These are phyloP conservation scores for Leccinum sublutescens DNA, from an alignment of 768 basidiomycete genomes.

Conservation along the genomic window DNA sequence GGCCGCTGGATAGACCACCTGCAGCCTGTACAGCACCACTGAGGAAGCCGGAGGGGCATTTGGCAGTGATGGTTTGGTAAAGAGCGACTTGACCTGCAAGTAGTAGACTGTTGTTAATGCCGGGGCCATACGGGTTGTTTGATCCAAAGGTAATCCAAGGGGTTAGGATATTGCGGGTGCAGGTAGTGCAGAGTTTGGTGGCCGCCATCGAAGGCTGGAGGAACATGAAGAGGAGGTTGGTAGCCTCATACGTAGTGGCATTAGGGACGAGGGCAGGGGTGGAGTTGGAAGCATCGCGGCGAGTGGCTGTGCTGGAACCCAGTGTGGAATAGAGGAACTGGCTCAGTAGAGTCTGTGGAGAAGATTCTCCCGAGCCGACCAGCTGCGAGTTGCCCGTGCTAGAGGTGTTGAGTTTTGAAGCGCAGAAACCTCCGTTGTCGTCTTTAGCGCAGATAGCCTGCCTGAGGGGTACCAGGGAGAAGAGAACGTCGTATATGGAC, in stretches of 20 bases:
- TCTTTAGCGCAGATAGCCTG: slow-evolving; percentile 76
- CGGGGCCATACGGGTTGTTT: slow-evolving; percentile 69
- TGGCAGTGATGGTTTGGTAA: slow-evolving; percentile 57
- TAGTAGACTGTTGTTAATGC: slow-evolving; percentile 62
- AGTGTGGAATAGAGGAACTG: slow-evolving; percentile 27
- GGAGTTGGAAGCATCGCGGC: slow-evolving; percentile 28
- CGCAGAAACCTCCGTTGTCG: slow-evolving; percentile 69
- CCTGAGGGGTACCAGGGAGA: slow-evolving; percentile 62
- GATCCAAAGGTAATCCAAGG: slow-evolving; percentile 79
- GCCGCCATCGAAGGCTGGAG: slow-evolving; percentile 49
- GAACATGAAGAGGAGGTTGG: slow-evolving; percentile 83
- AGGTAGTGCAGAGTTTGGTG: slow-evolving; percentile 71
- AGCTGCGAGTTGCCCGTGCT: slow-evolving; percentile 14
- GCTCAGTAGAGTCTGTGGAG: slow-evolving; percentile 13
- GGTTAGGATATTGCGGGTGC: slow-evolving; percentile 75
- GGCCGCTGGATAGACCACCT: slow-evolving; percentile 48
- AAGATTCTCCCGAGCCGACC: slow-evolving; percentile 10
- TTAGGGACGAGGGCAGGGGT: slow-evolving; percentile 46
- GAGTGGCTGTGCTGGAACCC: slow-evolving; percentile 18
- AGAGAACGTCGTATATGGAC: slow-evolving; percentile 77
- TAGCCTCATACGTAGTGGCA: slow-evolving; percentile 47
- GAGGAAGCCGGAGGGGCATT: slow-evolving; percentile 75
- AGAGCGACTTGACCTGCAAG: slow-evolving; percentile 63
- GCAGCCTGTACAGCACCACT: slow-evolving; percentile 66
- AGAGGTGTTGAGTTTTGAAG: slow-evolving; percentile 41